Percentiles rank a stretch among this genome's conserved stretches.
Evolutionary conservation across 169 alveolate species (phyloP).

Genomic region (Cyclospora cayetanensis): DNA sequence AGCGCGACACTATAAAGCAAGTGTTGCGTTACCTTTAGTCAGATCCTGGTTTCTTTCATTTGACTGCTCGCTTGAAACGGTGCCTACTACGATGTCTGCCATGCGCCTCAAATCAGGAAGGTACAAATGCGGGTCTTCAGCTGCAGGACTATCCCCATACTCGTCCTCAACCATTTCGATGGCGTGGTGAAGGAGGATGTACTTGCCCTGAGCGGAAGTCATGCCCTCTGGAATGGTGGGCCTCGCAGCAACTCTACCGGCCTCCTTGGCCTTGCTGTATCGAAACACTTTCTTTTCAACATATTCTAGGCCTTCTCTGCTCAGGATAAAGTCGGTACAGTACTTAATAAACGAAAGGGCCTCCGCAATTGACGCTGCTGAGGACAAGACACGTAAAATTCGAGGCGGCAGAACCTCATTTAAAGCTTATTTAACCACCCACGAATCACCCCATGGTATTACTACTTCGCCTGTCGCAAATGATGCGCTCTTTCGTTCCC

Average conservation of each 20-base stretch:
- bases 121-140: background rate
- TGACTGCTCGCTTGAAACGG: too few species aligned
- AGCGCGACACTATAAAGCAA: too few species aligned
- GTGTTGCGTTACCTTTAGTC: background rate
- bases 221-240: slow-evolving; percentile 35
- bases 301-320: slow-evolving; percentile 49
- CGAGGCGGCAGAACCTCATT: too few species aligned
- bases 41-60: too few species aligned
- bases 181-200: slow-evolving; percentile 47
- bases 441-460: too few species aligned
- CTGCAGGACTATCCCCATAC: slow-evolving; percentile 5
- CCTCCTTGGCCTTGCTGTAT: background rate
- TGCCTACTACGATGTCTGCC: slow-evolving; percentile 1
- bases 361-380: slow-evolving; percentile 39
- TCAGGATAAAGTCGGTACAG: slow-evolving; percentile 9
- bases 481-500: too few species aligned
- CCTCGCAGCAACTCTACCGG: background rate
- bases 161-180: slow-evolving; percentile 28
- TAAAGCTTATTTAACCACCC: too few species aligned
- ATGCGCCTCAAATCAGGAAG: slow-evolving; percentile 32
- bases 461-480: too few species aligned
- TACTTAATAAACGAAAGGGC: slow-evolving; percentile 29
- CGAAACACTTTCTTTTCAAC: slow-evolving; percentile 37
- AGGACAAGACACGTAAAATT: background rate
- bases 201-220: slow-evolving; percentile 46